Percentiles rank a stretch among this genome's conserved stretches.
Conservation (phyloP, 2,329 filamentous ascomycete species). For the Cytospora schulzeri region DNA sequence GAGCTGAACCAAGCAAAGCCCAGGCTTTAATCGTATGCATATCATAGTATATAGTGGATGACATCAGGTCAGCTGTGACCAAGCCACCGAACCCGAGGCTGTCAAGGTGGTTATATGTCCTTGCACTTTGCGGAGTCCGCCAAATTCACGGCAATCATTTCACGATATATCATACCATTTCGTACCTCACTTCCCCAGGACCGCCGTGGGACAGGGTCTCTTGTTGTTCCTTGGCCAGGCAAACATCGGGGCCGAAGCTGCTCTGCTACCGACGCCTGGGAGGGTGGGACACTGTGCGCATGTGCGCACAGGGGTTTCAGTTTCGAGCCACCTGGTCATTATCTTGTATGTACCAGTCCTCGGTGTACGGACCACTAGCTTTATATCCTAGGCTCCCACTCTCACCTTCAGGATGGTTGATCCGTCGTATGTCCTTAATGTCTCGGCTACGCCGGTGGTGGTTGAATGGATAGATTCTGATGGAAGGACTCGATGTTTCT, state of each 20-base stretch:
- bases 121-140: too few relatives aligned
- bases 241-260: neutral
- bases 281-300: neutral
- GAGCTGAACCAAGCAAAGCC: conserved; percentile 28
- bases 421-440: neutral
- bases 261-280: neutral
- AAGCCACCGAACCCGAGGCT: too few relatives aligned
- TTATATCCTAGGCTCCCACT: neutral
- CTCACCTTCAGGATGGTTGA: too few relatives aligned
- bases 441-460: neutral
- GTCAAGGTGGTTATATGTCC: too few relatives aligned
- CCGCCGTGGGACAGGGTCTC: neutral
- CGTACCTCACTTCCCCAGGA: too few relatives aligned
- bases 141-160: too few relatives aligned
- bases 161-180: too few relatives aligned
- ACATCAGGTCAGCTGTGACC: too few relatives aligned
- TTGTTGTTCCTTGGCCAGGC: too few relatives aligned
- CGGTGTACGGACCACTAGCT: neutral
- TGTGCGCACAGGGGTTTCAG: neutral
- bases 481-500: neutral
- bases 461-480: neutral
- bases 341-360: neutral
- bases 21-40: conserved; percentile 30
- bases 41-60: too few relatives aligned
- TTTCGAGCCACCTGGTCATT: neutral